Conservation (phyloP, 2,329 filamentous ascomycete genomes). For the Pseudocercospora macadamiae region DNA sequence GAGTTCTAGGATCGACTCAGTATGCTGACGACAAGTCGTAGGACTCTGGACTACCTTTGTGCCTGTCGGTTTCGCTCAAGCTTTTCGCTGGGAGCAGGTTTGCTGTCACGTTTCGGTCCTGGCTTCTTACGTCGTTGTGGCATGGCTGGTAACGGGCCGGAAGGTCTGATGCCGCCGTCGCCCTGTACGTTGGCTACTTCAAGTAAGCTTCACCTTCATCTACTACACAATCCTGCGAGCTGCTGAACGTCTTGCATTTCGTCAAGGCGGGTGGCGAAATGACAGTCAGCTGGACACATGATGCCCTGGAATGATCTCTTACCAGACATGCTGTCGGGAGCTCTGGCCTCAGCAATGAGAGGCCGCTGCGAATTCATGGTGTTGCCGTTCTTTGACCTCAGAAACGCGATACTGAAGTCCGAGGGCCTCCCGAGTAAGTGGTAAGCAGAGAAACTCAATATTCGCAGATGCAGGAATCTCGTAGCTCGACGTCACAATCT, state of each 20-base stretch:
- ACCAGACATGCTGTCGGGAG: constrained; percentile 17
- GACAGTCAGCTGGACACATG: background rate
- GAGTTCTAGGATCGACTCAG: constrained; percentile 21
- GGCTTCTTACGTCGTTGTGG: constrained; percentile 27
- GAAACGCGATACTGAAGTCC: background rate
- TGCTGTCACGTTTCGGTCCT: constrained; percentile 28
- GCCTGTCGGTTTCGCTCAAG: constrained; percentile 29
- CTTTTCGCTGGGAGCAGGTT: constrained; percentile 29
- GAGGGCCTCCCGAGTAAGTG: background rate
- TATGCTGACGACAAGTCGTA: background rate
- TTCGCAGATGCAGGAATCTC: constrained; percentile 1
- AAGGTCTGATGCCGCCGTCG: constrained; percentile 8
- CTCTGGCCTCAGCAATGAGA: constrained; percentile 15
- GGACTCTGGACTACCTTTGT: constrained; percentile 20
- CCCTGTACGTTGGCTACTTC: constrained; percentile 13
- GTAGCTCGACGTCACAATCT: background rate
- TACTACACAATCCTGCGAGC: too few relatives aligned
- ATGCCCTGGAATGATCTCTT: constrained; percentile 8
- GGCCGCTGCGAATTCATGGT: constrained; percentile 23
- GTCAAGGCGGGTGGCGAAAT: background rate
- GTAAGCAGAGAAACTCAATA: constrained; percentile 1
- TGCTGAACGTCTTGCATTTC: background rate
- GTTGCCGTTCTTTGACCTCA: background rate
- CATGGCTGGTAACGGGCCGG: constrained; percentile 8
- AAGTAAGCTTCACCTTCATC: constrained; percentile 20